phyloP scores from a whole-genome alignment of 2,329 filamentous ascomycete species.

The Pseudocercospora pini-densiflorae region DNA sequence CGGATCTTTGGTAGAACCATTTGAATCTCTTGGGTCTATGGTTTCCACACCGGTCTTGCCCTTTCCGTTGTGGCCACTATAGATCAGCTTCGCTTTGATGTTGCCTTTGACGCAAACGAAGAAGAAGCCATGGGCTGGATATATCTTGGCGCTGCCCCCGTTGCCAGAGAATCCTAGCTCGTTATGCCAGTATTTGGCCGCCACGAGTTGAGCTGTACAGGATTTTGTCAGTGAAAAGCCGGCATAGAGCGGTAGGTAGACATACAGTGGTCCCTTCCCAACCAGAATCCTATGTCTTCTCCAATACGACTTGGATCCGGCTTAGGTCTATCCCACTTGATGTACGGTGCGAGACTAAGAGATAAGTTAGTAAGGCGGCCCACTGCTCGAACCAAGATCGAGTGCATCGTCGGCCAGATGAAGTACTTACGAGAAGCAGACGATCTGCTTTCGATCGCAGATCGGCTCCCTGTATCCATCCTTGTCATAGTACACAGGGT shows the following conservation, averaged over 20 bases:
- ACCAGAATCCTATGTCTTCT: background rate
- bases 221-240: background rate
- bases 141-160: constrained; percentile 6
- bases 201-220: background rate
- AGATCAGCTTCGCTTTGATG: background rate
- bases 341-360: background rate
- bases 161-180: constrained; percentile 4
- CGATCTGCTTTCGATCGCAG: background rate
- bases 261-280: background rate
- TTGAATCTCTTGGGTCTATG: background rate
- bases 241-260: background rate
- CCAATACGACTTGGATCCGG: background rate
- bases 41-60: background rate
- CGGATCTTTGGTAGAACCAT: background rate
- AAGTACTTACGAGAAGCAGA: constrained; percentile 2
- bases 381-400: no score
- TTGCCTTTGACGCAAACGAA: constrained; percentile 8
- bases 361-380: background rate
- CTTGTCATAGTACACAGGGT: background rate
- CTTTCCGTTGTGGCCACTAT: constrained; percentile 3
- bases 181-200: constrained; percentile 8
- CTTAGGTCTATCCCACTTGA: background rate
- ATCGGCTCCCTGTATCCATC: background rate
- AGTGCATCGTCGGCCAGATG: background rate
- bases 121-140: constrained; percentile 10